These are phyloP conservation scores for Trichoderma gracile DNA, from an alignment of 2,329 filamentous ascomycete genomes.

Conservation along the genomic window DNA sequence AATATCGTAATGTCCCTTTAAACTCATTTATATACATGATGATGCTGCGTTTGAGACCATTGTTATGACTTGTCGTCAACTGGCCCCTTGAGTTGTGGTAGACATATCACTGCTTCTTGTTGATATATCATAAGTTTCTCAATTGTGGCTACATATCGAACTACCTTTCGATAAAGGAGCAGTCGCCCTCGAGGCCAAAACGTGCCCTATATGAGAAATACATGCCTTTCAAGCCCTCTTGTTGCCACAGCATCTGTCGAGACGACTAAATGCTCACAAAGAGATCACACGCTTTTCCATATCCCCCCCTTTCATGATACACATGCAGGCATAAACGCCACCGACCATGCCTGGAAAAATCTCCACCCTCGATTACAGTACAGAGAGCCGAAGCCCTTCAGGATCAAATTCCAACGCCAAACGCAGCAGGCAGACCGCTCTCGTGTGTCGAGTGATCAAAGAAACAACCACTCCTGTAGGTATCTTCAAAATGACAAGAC, in stretches of 20 bases:
- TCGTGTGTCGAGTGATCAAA: slow-evolving; percentile 28
- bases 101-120: too few relatives aligned
- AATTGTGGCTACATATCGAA: too few relatives aligned
- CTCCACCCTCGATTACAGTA: background rate
- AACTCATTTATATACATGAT: too few relatives aligned
- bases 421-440: slow-evolving; percentile 34
- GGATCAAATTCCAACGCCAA: slow-evolving; percentile 31
- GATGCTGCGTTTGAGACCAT: too few relatives aligned
- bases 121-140: too few relatives aligned
- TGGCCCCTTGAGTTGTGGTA: too few relatives aligned
- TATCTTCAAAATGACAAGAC: slow-evolving; percentile 35
- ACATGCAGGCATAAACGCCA: slow-evolving; percentile 7
- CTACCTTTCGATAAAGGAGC: too few relatives aligned
- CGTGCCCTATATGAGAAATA: too few relatives aligned
- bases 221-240: too few relatives aligned
- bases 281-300: background rate
- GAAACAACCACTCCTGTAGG: slow-evolving; percentile 32
- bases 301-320: background rate
- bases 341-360: background rate
- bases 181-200: too few relatives aligned
- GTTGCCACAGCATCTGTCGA: background rate
- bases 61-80: too few relatives aligned
- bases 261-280: background rate
- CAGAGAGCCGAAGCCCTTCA: slow-evolving; percentile 15
- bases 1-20: too few relatives aligned